These are phyloP conservation scores for Citrus glauca DNA, from an alignment of 345 rosid species.

Conservation along the genomic window DNA sequence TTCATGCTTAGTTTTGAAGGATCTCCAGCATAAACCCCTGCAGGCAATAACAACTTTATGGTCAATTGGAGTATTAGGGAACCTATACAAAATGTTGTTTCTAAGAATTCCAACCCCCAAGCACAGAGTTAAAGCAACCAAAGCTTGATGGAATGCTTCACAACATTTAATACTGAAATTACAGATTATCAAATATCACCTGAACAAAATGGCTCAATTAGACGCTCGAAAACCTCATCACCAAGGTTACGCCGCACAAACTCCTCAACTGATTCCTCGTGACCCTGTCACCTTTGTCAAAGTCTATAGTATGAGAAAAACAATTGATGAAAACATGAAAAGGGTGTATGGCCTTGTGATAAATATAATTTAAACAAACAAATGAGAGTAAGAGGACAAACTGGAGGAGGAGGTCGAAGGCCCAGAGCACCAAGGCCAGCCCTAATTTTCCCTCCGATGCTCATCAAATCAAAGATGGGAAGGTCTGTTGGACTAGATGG, in stretches of 20 bases:
- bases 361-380: background rate
- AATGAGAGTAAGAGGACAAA: slow-evolving; percentile 43
- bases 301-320: slow-evolving; percentile 43
- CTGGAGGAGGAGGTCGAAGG: slow-evolving; percentile 85
- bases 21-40: slow-evolving; percentile 96
- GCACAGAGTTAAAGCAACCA: background rate
- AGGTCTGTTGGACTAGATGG: slow-evolving; percentile 72
- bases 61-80: background rate
- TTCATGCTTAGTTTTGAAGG: slow-evolving; percentile 91
- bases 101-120: background rate
- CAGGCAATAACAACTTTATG: background rate
- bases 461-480: slow-evolving; percentile 82
- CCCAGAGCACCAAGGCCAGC: slow-evolving; percentile 92
- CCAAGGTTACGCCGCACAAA: slow-evolving; percentile 96
- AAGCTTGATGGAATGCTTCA: background rate
- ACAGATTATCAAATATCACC: slow-evolving; percentile 33
- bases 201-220: slow-evolving; percentile 97
- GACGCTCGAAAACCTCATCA: slow-evolving; percentile 85
- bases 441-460: slow-evolving; percentile 81
- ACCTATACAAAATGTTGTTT: background rate
- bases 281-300: slow-evolving; percentile 91
- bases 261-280: slow-evolving; percentile 92
- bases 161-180: background rate
- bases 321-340: slow-evolving; percentile 6
- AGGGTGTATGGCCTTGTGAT: background rate